phyloP scores from a whole-genome alignment of 306 rosid species.

The Fragaria iinumae region DNA sequence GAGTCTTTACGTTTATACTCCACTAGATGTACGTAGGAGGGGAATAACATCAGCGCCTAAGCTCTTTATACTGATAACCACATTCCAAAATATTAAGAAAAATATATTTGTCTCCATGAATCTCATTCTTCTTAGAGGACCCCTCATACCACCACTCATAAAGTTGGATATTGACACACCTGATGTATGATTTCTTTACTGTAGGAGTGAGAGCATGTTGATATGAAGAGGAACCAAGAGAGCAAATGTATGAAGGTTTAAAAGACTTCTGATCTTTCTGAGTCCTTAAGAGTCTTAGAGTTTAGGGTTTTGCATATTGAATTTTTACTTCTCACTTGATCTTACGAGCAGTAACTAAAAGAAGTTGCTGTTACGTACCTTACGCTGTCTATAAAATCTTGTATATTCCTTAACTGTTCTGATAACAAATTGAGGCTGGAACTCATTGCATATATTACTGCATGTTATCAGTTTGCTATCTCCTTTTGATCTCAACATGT shows the following conservation, averaged over 20 bases:
- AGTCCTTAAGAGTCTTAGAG: neutral
- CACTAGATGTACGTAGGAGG: conserved; percentile 39
- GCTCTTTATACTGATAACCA: conserved; percentile 36
- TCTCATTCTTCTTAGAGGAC: conserved; percentile 12
- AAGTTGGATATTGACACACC: neutral
- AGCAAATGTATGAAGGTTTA: neutral
- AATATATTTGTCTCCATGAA: conserved; percentile 22
- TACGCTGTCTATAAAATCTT: neutral
- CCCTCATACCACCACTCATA: conserved; percentile 9
- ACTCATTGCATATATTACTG: neutral
- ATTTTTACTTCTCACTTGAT: neutral
- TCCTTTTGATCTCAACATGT: neutral
- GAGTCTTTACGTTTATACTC: conserved; percentile 76
- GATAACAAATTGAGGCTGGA: neutral
- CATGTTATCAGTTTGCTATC: too few relatives aligned
- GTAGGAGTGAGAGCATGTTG: neutral
- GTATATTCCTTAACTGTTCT: neutral
- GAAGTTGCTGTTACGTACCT: neutral
- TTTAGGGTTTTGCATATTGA: neutral
- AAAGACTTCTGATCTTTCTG: neutral
- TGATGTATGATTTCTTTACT: neutral
- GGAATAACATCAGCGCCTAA: conserved; percentile 36
- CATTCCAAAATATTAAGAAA: conserved; percentile 6
- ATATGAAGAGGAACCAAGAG: neutral
- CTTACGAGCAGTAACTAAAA: neutral